Conservation (phyloP, 23 red algal genomes). For the Gracilaria gracilis region DNA sequence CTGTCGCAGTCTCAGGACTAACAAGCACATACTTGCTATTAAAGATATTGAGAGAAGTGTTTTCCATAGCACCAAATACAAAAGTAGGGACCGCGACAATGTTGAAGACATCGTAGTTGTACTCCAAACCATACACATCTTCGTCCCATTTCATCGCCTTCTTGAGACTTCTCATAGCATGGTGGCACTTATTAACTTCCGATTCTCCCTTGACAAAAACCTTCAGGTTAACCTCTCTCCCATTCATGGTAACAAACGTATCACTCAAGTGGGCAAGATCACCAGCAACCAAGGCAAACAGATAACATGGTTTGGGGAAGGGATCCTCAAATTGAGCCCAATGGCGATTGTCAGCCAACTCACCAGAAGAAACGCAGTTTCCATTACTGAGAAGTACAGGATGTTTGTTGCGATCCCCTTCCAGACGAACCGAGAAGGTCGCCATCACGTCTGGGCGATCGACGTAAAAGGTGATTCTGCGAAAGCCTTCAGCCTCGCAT, state of each 20-base stretch:
- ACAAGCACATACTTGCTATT: conserved; percentile 97
- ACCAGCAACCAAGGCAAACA: conserved; percentile 97
- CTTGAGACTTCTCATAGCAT: conserved; percentile 94
- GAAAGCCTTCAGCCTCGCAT: conserved; percentile 98
- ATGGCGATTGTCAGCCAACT: conserved; percentile 54
- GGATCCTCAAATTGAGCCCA: conserved; percentile 90
- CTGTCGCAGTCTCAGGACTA: conserved; percentile 91
- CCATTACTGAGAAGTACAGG: conserved; percentile 97
- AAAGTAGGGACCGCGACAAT: conserved; percentile 96
- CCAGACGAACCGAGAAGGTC: conserved; percentile 75
- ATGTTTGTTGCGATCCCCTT: conserved; percentile 60
- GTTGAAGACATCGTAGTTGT: conserved; percentile 95
- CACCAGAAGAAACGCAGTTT: conserved; percentile 71
- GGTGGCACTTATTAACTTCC: conserved; percentile 73
- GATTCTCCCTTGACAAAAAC: conserved; percentile 88
- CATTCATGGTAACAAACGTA: conserved; percentile 82
- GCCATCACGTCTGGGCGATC: conserved; percentile 98
- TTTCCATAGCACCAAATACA: conserved; percentile 99
- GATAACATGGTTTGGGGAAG: conserved; percentile 89
- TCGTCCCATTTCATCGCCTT: conserved; percentile 98
- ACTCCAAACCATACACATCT: conserved; percentile 91
- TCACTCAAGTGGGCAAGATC: conserved; percentile 79
- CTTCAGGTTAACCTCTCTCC: conserved; percentile 70
- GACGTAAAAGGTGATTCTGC: conserved; percentile 88
- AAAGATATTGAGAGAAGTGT: conserved; percentile 97